Percentiles rank a stretch among this genome's conserved stretches.
Evolutionary conservation across 352 stramenopile species (phyloP).

Genomic region (Globisporangium cylindrosporum): DNA sequence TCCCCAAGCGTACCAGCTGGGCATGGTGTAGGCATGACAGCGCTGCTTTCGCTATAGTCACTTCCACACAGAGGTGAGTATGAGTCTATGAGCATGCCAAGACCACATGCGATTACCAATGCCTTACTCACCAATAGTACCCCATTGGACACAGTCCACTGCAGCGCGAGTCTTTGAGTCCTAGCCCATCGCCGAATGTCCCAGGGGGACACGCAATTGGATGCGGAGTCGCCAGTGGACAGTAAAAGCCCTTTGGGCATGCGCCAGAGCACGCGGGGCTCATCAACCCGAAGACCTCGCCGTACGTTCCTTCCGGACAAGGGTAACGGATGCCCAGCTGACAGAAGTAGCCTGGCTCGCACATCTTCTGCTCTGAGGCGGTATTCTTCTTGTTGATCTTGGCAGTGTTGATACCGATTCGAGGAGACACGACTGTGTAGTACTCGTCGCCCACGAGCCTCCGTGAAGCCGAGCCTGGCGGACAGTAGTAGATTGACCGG

Average conservation of each 20-base stretch:
- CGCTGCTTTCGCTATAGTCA: constrained; percentile 28
- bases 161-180: constrained; percentile 35
- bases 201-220: constrained; percentile 50
- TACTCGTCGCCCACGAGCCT: constrained; percentile 42
- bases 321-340: constrained; percentile 46
- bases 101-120: too few species aligned
- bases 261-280: constrained; percentile 31
- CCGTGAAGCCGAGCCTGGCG: constrained; percentile 38
- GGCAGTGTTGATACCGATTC: background rate
- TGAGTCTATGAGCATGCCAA: too few species aligned
- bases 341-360: constrained; percentile 69
- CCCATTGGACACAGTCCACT: constrained; percentile 48
- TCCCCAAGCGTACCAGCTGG: constrained; percentile 43
- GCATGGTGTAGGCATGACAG: constrained; percentile 38
- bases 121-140: constrained; percentile 44
- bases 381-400: constrained; percentile 4
- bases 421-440: constrained; percentile 51
- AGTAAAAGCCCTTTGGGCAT: constrained; percentile 59
- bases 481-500: constrained; percentile 54
- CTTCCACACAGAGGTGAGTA: background rate
- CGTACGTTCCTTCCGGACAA: constrained; percentile 52
- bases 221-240: constrained; percentile 38
- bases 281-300: constrained; percentile 30
- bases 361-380: constrained; percentile 21
- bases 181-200: constrained; percentile 35